phyloP scores from a whole-genome alignment of 140 eudicot species.

The Oenanthe javanica region DNA sequence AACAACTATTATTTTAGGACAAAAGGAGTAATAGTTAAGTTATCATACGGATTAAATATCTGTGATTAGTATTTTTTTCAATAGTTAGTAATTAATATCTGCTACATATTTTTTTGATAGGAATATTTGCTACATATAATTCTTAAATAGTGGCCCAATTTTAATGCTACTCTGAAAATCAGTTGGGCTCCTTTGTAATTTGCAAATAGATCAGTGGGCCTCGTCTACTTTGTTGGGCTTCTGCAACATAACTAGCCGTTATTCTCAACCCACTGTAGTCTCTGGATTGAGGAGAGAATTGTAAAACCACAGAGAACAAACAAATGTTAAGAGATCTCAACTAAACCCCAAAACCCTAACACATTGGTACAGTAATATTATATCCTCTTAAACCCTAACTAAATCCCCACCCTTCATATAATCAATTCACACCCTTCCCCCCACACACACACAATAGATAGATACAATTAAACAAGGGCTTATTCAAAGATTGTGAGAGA shows the following conservation, averaged over 20 bases:
- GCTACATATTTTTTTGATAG: no score
- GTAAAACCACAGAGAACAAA: background rate
- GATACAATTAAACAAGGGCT: no score
- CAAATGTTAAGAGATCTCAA: background rate
- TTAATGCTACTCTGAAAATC: no score
- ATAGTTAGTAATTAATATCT: no score
- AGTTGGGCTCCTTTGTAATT: no score
- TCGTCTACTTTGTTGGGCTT: background rate
- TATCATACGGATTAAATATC: no score
- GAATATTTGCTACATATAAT: no score
- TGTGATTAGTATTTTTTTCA: no score
- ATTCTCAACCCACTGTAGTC: background rate
- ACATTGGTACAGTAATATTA: no score
- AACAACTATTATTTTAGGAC: no score
- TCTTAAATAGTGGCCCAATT: no score
- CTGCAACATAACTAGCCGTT: background rate
- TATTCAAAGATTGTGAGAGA: constrained; percentile 8
- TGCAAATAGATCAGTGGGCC: background rate
- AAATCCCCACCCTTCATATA: background rate
- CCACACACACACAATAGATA: background rate
- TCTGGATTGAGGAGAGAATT: background rate
- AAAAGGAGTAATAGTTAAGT: no score
- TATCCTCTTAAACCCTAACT: constrained; percentile 12
- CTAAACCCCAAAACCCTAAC: constrained; percentile 11
- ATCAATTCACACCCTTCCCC: background rate